Conservation (phyloP, 169 alveolate species). For the Theileria parva region DNA sequence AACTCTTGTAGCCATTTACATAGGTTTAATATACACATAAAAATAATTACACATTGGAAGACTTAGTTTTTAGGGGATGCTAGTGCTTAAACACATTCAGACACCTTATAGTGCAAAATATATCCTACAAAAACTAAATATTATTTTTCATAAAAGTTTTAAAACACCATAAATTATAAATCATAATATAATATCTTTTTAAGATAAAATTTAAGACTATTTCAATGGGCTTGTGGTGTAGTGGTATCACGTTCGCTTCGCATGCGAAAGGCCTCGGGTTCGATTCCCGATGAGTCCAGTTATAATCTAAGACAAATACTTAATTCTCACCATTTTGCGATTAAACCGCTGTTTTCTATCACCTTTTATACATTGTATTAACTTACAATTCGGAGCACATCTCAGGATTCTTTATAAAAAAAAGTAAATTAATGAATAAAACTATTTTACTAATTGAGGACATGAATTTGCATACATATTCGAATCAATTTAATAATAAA, state of each 20-base stretch:
- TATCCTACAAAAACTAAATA: background rate
- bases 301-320: background rate
- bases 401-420: too few relatives aligned
- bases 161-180: background rate
- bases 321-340: background rate
- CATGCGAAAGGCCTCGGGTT: constrained; percentile 97
- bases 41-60: constrained; percentile 1
- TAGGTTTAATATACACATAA: background rate
- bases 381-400: too few relatives aligned
- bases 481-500: too few relatives aligned
- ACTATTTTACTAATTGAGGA: too few relatives aligned
- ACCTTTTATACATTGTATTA: too few relatives aligned
- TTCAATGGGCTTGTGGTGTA: constrained; percentile 90
- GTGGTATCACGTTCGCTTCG: constrained; percentile 97
- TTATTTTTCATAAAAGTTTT: background rate
- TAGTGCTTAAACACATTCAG: background rate
- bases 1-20: constrained; percentile 15
- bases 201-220: background rate
- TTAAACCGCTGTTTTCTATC: too few relatives aligned
- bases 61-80: background rate
- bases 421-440: too few relatives aligned
- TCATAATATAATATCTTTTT: background rate
- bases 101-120: constrained; percentile 1
- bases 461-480: too few relatives aligned
- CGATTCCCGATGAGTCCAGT: constrained; percentile 93